Evolutionary conservation across 352 stramenopile genomes (phyloP), one percentile per base, ranked within the genome.

Genomic region (Phytophthora sp.): DNA sequence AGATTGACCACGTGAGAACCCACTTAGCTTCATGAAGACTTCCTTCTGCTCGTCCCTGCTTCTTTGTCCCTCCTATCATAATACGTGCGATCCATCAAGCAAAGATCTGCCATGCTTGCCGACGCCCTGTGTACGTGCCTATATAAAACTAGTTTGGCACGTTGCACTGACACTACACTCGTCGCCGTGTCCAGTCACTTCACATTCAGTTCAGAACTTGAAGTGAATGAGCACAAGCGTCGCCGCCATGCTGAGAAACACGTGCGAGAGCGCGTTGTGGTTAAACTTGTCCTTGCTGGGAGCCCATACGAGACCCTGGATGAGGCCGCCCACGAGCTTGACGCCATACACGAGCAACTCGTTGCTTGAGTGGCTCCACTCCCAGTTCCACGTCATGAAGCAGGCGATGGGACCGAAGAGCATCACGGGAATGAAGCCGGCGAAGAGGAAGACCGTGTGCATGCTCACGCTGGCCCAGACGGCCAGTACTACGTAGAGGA

Each of bases 191-290:
- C 52, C 24, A 20, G 20, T 11, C 29, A 12, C 20, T n/a, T 36
- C 13, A 31, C 20, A 33, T 21, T 29, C 16, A 44, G 9, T 54
- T 89, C 62, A 92, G 47, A 90, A 79, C 52, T 84, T 79, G 52
- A 87, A 93, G 69, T 94, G 85, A 33, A 95, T 75, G 54, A 95
- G 73, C 83, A 95, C 88, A 61, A 92, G 85, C 46, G 85, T 94
- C 51, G 88, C 88, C 12, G 88, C 86, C 49, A 93, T 63, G 35
- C 85, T 93, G 44, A 95, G 79, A 46, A 94, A 84, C 39, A 94
- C 86, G 75, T 95, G 88, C 33, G 88, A 93, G 36, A 95, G 73
- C 42, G 88, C 88, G 54, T 95, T 95, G 79, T 95, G 88, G 83
- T 95, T 95, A 70, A 95, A 95, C 62, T 86, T 84, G 71, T 89